Conservation (phyloP, 2,329 filamentous ascomycete genomes). For the Clarireedia paspali region DNA sequence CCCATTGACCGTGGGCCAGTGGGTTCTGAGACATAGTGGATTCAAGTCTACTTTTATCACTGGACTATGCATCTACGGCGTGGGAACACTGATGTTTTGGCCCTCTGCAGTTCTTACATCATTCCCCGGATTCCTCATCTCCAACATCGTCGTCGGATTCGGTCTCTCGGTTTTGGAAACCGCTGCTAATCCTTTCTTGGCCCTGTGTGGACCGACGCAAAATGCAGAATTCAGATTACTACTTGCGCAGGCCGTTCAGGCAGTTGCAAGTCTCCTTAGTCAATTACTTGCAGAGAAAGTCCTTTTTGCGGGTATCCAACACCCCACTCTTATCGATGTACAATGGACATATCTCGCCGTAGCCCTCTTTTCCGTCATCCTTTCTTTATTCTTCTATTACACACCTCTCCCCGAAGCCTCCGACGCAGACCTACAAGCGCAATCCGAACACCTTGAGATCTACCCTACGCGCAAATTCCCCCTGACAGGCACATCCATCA, state of each 20-base stretch:
- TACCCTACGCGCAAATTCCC: conserved; percentile 17
- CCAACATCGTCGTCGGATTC: conserved; percentile 67
- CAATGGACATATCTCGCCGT: conserved; percentile 85
- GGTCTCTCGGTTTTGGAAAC: conserved; percentile 73
- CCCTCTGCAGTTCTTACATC: conserved; percentile 67
- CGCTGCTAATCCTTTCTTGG: conserved; percentile 67
- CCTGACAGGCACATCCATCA: conserved; percentile 33
- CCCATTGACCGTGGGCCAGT: conserved; percentile 60
- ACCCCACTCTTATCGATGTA: conserved; percentile 58
- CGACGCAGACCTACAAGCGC: conserved; percentile 46
- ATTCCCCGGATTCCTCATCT: conserved; percentile 71
- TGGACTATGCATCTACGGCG: conserved; percentile 66
- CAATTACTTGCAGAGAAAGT: conserved; percentile 65
- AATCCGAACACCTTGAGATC: conserved; percentile 27
- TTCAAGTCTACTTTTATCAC: conserved; percentile 77
- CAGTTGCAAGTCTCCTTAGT: conserved; percentile 64
- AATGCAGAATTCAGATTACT: conserved; percentile 70
- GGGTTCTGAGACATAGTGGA: conserved; percentile 62
- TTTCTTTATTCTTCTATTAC: conserved; percentile 64
- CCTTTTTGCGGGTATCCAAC: conserved; percentile 47
- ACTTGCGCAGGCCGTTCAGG: conserved; percentile 69
- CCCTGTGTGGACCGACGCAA: conserved; percentile 63
- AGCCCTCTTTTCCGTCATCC: conserved; percentile 62
- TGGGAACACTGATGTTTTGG: conserved; percentile 81
- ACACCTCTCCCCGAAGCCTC: conserved; percentile 54